Evolutionary conservation across 352 stramenopile species (phyloP), one percentile per base, ranked within the genome.

Genomic region (Phytophthora pseudosyringae): DNA sequence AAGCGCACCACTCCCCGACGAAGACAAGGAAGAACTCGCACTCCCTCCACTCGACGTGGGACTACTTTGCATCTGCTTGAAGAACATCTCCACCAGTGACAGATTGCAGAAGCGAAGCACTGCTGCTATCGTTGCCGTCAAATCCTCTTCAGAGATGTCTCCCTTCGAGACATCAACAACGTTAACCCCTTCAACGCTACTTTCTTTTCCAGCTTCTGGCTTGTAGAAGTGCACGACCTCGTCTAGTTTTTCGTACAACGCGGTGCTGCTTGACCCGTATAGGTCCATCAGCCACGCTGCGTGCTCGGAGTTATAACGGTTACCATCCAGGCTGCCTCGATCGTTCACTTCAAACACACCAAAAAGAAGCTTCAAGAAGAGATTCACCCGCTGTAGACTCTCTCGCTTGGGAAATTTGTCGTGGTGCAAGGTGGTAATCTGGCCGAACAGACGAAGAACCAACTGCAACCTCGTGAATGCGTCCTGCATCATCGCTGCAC

Each of bases 161-260:
- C 64, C 62, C 25, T 51, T 63, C 8, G 15, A 18, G 13, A 63
- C 57, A 28, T 59, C 53, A 40, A 49, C 32, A 13, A 54, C 48
- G 13, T 40, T 35, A 12, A 3, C 40, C 29, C 16, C 41, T 31
- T 78, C 50, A 11, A 6, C 38, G 8, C 10, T 13, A 18, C 11
- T 78, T 13, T 54, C 56, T 38, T 64, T 61, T n/a, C 70, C 63
- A 10, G 25, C 60, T 6, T 76, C 65, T 2, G 28, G 33, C 6
- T 86, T 86, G 64, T 78, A 91, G 25, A 85, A 64, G 36, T 91
- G 79, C 16, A 93, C 84, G 36, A 94, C 71, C 47, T 94, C 86
- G 55, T 94, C 86, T 16, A 94, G 59, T 31, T 94, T 94, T 38
- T 94, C 86, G 40, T 92, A 94, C 7, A 94, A 54, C 0, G 90